Conservation (phyloP, 192 early-diverging fungal genomes). For the Backusella parvicylindrica region DNA sequence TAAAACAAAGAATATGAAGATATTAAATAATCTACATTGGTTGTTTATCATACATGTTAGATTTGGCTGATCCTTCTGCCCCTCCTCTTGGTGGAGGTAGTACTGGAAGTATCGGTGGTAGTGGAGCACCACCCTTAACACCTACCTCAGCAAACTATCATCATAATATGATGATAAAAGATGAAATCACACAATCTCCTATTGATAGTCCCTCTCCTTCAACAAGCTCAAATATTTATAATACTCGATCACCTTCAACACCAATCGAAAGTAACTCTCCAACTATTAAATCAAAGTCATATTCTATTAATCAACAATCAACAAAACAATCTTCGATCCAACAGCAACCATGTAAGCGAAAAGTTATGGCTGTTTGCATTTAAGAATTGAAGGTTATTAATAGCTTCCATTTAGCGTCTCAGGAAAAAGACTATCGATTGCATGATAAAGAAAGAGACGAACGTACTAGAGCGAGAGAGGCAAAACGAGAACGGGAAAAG, state of each 20-base stretch:
- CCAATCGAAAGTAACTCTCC: background rate
- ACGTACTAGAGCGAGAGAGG: slow-evolving; percentile 15
- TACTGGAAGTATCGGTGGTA: background rate
- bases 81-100: background rate
- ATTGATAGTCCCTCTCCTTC: background rate
- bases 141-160: background rate
- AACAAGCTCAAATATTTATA: background rate
- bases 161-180: background rate
- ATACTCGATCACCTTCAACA: background rate
- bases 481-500: slow-evolving; percentile 19
- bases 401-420: too few relatives aligned
- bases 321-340: background rate
- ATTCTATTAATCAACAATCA: background rate
- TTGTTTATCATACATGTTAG: background rate
- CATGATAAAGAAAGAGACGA: slow-evolving; percentile 10
- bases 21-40: slow-evolving; percentile 5
- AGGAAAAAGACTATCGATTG: background rate
- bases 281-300: background rate
- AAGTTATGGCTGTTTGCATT: too few relatives aligned
- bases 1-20: background rate
- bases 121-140: background rate
- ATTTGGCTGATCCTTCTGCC: slow-evolving; percentile 7
- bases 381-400: too few relatives aligned
- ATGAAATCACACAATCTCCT: background rate
- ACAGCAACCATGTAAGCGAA: background rate